Evolutionary conservation across 352 stramenopile genomes (phyloP), one percentile per base, ranked within the genome.

Genomic region (Pythium dissotocum): DNA sequence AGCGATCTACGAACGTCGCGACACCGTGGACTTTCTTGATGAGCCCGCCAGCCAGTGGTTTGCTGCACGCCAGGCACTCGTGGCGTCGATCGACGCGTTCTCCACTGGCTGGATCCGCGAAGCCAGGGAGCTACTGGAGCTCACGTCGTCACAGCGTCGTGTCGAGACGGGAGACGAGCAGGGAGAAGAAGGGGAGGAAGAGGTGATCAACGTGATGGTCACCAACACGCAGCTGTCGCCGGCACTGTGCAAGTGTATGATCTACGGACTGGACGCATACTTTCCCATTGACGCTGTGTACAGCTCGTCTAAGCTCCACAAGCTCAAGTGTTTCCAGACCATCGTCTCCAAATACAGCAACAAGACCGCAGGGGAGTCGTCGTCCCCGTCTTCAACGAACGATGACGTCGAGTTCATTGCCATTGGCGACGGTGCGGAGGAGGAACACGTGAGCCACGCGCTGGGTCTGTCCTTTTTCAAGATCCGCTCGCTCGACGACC

Each of bases 191-290:
- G n/a, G n/a, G n/a, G n/a, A n/a, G n/a, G 78, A 84, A 46, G 80
- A 88, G 62, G 80, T 87, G 38, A 69, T 90, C 35, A 94, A 94
- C 55, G 74, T 94, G 18, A 70, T 94, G 58, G 87, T 94, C 28
- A 94, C 87, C 59, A 94, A 94, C 70, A 89, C 87, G 30, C 87
- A 93, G 60, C 71, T 94, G 14, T 82, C 88, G 38, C 87, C 87
- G 24, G 87, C 85, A 51, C 71, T 94, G 36, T 94, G 87, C 75
- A 94, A 94, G 71, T 92, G 83, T 58, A 73, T 94, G 30, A 90
- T 94, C 69, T 94, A 94, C 70, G 72, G 87, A 51, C 73, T 94
- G 42, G 82, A 94, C 60, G 33, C 72, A 26, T 91, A 83, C 55
- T 94, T 94, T 60, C 80, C 84, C 4, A 90, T 92, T 52, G 87